Base-by-base conservation (phyloP, 148 eudicot species). In the Arbutus unedo region DNA sequence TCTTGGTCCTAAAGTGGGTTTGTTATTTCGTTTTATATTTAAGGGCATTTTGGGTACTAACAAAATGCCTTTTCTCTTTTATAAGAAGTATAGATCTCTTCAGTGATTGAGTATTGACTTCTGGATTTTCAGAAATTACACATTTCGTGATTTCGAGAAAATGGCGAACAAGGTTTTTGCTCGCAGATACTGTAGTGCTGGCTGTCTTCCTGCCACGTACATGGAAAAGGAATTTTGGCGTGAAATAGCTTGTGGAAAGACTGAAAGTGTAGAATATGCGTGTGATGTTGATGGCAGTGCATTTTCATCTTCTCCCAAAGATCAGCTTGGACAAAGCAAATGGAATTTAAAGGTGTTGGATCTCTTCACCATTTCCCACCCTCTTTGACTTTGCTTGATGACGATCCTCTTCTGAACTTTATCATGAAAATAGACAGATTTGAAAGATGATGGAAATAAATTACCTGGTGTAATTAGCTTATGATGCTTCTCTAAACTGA, bases 201-300 rank as follows among this genome's bases (percentile, higher is more conserved):
- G 97, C 73, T 78, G 89, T 87, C 98, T 96, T 90, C 99, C 99
- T 60, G 89, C 88, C 74, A 81, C 92, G 43, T 92, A 84, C 89
- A 44, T 96, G 90, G 99, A 96, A 88, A 96, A 90, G 85, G 99
- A 96, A 91, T 96, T 96, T 90, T 96, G 99, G 99, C 91, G 91
- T 83, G 99, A 96, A 91, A 92, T 96, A 88, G 93, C 94, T 79
- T 89, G 88, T 86, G 99, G 98, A 85, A 93, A 91, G 92, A 89
- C 94, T 79, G 98, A 96, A 83, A 89, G 90, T 83, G 99, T 96
- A 84, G 99, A 96, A 90, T 96, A 96, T 92, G 99, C 98, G 81
- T 96, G 98, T 82, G 99, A 96, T 89, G 98, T 96, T 82, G 99
- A 96, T 90, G 99, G 99, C 76, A 96, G 98, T 91, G 99, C 98